Evolutionary conservation across 257 asterid species (phyloP), one percentile per base, ranked within the genome.

Genomic region (Prunella vulgaris): DNA sequence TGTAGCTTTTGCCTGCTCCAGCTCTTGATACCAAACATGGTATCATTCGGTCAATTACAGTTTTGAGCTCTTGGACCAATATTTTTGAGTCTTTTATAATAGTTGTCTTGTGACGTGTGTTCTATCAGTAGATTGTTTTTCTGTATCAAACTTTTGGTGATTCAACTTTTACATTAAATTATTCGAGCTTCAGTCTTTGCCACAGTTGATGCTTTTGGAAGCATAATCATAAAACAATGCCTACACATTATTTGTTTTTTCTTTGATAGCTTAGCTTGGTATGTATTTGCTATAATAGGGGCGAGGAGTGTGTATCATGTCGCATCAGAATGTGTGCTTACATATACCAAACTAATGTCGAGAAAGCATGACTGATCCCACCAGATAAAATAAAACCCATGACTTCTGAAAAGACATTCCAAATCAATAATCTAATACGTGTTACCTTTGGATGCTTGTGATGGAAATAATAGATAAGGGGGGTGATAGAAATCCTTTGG

Each of bases 51-150:
- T 53, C 44, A 6, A 62, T 69, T 20, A 46, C 53, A n/a, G 5
- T 24, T 30, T 68, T 22, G 52, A 33, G 57, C 32, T 66, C 32
- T 68, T 51, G 73, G 65, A 69, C 77, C 57, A 52, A 66, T 61
- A 77, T 58, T 77, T 49, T 77, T 77, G 74, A 37, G 61, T 62
- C 22, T 5, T 37, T 10, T 70, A 67, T 22, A 22, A 10, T n/a
- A n/a, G n/a, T 10, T 3, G 46, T 30, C 38, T 28, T 46, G 52
- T 14, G 37, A 27, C 63, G n/a, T 30, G 21, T 18, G 22, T 54
- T 57, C 6, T 70, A 5, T 46, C 0, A 61, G 25, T 44, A 12
- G 68, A 60, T 25, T 10, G 10, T 20, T 21, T 57, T 57, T 44
- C 8, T 44, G 52, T 44, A n/a, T 44, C 52, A n/a, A 44, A 54